Conservation (phyloP, 331 rosid genomes). For the Spiraea crenata region DNA sequence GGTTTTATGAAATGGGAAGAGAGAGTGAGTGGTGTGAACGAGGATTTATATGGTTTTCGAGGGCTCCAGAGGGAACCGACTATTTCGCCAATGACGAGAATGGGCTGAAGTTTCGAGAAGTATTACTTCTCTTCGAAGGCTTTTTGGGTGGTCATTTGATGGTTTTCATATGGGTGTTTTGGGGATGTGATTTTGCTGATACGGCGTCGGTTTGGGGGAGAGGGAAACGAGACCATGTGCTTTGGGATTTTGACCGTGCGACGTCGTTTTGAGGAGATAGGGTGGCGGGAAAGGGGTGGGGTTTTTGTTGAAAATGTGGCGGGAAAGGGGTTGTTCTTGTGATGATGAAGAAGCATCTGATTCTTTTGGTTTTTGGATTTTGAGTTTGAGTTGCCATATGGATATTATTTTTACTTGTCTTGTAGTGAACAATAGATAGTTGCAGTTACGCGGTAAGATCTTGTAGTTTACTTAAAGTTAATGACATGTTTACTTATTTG, state of each 20-base stretch:
- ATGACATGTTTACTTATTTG: too few species aligned
- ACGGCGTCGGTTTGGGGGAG: slow-evolving; percentile 29
- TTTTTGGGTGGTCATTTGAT: background rate
- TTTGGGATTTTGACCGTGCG: background rate
- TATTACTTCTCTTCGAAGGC: background rate
- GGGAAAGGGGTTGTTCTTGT: slow-evolving; percentile 18
- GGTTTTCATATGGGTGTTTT: background rate
- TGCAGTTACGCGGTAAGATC: too few species aligned
- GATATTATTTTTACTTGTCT: too few species aligned
- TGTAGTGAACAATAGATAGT: too few species aligned
- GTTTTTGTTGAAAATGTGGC: slow-evolving; percentile 22
- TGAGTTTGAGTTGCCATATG: background rate
- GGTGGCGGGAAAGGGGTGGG: slow-evolving; percentile 30
- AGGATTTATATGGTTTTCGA: slow-evolving; percentile 17
- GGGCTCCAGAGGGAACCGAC: slow-evolving; percentile 20
- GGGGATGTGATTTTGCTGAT: background rate
- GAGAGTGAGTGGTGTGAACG: background rate
- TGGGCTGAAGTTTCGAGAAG: background rate
- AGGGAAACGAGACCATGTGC: slow-evolving; percentile 8
- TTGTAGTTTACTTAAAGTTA: too few species aligned
- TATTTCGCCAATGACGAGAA: background rate
- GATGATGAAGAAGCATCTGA: background rate
- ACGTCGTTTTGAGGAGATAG: slow-evolving; percentile 3
- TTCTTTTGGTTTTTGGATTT: background rate
- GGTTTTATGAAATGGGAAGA: slow-evolving; percentile 2